These are phyloP conservation scores for Backusella tuberculispora DNA, from an alignment of 192 early-diverging fungal species.

Conservation along the genomic window DNA sequence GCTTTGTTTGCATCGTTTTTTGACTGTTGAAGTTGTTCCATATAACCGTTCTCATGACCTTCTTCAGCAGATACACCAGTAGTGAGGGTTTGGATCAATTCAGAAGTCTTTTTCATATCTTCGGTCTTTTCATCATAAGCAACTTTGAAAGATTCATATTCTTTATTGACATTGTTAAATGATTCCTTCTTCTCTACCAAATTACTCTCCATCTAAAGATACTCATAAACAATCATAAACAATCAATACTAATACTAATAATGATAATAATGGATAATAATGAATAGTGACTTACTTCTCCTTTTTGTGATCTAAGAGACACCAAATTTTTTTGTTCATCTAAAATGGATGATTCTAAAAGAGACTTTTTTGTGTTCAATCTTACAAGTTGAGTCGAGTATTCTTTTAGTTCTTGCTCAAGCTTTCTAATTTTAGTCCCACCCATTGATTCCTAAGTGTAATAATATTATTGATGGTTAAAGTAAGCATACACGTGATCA, in stretches of 20 bases:
- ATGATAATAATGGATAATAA: not conserved
- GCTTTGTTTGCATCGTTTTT: conserved; percentile 67
- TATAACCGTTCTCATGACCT: conserved; percentile 93
- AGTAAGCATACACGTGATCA: not conserved
- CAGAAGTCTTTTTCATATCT: conserved; percentile 68
- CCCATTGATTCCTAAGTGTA: conserved; percentile 54
- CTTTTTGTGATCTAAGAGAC: conserved; percentile 39
- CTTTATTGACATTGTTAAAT: conserved; percentile 38
- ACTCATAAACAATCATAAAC: not conserved
- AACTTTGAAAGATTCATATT: conserved; percentile 56
- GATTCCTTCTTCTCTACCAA: conserved; percentile 45
- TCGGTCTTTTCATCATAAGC: conserved; percentile 60
- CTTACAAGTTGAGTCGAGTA: conserved; percentile 80
- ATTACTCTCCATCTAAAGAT: conserved; percentile 48
- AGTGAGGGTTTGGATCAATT: conserved; percentile 90
- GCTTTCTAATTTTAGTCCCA: conserved; percentile 64
- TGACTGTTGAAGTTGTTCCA: conserved; percentile 90
- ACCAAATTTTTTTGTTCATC: conserved; percentile 71
- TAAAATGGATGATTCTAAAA: conserved; percentile 73
- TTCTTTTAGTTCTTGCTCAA: conserved; percentile 79
- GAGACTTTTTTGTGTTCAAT: conserved; percentile 81
- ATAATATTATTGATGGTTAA: not conserved
- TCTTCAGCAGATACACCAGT: conserved; percentile 91
- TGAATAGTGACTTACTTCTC: conserved; percentile 43
- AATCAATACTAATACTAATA: not conserved